Base-by-base conservation (phyloP, 2,329 filamentous ascomycete genomes). In the Lasiodiplodia sp. region DNA sequence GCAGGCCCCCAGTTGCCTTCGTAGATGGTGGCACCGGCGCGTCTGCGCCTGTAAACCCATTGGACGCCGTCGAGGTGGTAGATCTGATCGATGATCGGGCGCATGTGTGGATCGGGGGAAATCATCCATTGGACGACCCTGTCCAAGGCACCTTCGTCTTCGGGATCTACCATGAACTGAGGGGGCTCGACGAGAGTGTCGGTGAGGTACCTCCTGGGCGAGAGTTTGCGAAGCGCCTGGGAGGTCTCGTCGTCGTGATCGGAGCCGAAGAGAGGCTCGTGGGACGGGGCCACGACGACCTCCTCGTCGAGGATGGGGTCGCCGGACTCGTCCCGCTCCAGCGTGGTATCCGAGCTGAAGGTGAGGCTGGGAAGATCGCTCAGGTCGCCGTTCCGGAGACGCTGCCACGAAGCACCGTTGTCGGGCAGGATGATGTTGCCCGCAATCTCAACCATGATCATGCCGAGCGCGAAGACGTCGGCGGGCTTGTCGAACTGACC, bases 1-100 rank as follows among this genome's bases (percentile, higher is more conserved):
- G 86, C 86, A 38, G 95, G 95, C 4, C 96, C 96, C 92, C 94
- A 99, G 78, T 93, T 96, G 71, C 96, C 96, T 82, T 99, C 96
- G 74, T 92, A 99, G 66, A 99, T 90, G 0, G 94, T 97, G n/a
- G 96, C 96, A 55, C 94, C 92, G 12, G 94, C 92, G 67, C 91
- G 89, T 67, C 94, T 89, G 71, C 94, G 89, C 63, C 85, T 82
- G 67, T 89, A 87, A 38, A 96, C 91, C 92, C 96, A 99, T 70
- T 86, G 87, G 65, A 97, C 86, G 28, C 93, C 93, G 60, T 90
- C 88, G 1, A 90, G 87, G 56, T 87, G 82, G 57, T 97, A 86
- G 12, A 99, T 82, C 71, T 96, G 87, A 65, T 91, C 86, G 28
- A 93, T 87, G 1, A 86, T 87, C 4, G 95, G 96, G 66, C 96